A percentile compares a stretch with the other conserved stretches of the same genome.
These are phyloP conservation scores for Fusarium secorum DNA, from an alignment of 2,329 filamentous ascomycete genomes.

Conservation along the genomic window DNA sequence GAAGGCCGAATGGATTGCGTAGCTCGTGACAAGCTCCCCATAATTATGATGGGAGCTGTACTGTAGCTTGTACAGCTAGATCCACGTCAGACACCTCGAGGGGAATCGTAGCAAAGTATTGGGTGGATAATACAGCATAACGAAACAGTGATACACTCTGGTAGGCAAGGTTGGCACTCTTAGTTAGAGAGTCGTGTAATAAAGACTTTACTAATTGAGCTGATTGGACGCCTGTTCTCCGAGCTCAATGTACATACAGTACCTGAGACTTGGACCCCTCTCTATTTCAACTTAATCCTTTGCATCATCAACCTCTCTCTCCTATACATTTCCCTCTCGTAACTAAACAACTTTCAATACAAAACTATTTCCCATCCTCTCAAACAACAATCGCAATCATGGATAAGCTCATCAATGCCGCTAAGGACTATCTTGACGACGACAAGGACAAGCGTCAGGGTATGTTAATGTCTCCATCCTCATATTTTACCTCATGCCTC, in stretches of 20 bases:
- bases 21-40: constrained; percentile 22
- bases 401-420: constrained; percentile 51
- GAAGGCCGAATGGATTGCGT: background rate
- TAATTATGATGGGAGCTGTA: background rate
- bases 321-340: background rate
- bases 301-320: constrained; percentile 19
- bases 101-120: background rate
- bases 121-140: background rate
- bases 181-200: background rate
- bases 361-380: background rate
- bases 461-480: constrained; percentile 7
- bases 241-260: background rate
- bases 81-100: constrained; percentile 28
- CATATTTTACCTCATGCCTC: background rate
- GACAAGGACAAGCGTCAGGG: constrained; percentile 42
- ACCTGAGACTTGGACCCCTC: constrained; percentile 22
- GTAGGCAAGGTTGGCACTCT: background rate
- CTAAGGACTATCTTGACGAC: constrained; percentile 49
- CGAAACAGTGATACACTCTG: background rate
- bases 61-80: background rate
- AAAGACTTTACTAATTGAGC: background rate
- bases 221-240: background rate
- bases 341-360: background rate
- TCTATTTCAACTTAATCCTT: constrained; percentile 7
- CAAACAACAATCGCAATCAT: constrained; percentile 38